Conservation (phyloP, 306 rosid species). For the Glycine soja region DNA sequence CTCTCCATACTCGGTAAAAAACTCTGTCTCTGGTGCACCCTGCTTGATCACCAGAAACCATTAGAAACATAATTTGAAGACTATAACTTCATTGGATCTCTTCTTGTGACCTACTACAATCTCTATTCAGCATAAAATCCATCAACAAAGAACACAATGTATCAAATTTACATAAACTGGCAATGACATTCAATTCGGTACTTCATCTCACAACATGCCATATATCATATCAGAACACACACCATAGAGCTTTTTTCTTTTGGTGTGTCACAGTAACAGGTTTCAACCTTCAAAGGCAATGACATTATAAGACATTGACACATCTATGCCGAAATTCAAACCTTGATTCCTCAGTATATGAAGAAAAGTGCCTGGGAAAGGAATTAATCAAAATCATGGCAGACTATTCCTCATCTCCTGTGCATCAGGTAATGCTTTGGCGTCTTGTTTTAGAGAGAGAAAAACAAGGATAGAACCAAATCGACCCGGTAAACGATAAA, state of each 20-base stretch:
- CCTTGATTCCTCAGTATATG: too few relatives aligned
- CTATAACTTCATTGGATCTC: neutral
- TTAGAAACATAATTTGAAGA: constrained; percentile 19
- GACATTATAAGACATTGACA: neutral
- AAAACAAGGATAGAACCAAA: neutral
- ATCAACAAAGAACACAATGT: neutral
- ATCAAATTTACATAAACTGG: neutral
- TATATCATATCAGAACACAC: neutral
- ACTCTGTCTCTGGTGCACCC: constrained; percentile 78
- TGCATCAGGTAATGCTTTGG: neutral
- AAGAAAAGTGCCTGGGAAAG: neutral
- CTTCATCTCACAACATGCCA: neutral
- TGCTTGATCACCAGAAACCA: constrained; percentile 48
- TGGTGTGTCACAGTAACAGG: neutral
- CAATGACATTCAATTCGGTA: constrained; percentile 1
- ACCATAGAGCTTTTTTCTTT: neutral
- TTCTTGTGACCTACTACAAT: neutral
- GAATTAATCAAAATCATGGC: neutral
- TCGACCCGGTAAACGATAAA: constrained; percentile 15
- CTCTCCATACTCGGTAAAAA: constrained; percentile 97
- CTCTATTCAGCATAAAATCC: neutral
- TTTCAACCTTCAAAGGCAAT: neutral
- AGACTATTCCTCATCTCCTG: neutral
- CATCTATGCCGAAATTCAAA: neutral
- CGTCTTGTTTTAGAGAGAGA: neutral